Evolutionary conservation across 768 basidiomycete genomes (phyloP).

Genomic region (Tylopilus felleus): DNA sequence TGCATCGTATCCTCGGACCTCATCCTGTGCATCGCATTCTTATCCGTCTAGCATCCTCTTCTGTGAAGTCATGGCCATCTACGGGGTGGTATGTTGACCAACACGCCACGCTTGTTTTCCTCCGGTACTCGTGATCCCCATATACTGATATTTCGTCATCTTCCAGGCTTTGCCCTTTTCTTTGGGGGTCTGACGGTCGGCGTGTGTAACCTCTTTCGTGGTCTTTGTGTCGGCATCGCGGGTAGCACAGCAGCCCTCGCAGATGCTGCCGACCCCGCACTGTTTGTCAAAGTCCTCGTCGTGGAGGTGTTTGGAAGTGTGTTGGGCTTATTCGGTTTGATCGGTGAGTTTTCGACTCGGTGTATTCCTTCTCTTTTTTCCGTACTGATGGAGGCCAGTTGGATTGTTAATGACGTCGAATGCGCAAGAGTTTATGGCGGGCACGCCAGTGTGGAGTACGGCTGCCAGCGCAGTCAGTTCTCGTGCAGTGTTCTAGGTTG

Average conservation of each 20-base stretch:
- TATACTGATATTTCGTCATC: neutral
- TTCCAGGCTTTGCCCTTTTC: slow-evolving; percentile 83
- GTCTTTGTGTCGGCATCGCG: slow-evolving; percentile 89
- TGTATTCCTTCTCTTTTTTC: neutral
- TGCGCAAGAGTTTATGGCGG: slow-evolving; percentile 55
- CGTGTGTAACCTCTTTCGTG: slow-evolving; percentile 90
- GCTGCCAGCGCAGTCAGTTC: slow-evolving; percentile 30
- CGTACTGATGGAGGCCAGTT: slow-evolving; percentile 41
- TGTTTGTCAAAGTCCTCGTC: slow-evolving; percentile 96
- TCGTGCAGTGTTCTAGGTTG: slow-evolving; percentile 31
- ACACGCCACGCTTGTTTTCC: neutral
- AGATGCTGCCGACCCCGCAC: slow-evolving; percentile 89
- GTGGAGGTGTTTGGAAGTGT: slow-evolving; percentile 95
- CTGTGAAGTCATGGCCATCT: slow-evolving; percentile 99
- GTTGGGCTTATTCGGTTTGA: slow-evolving; percentile 88
- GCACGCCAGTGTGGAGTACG: slow-evolving; percentile 29
- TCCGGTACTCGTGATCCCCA: neutral
- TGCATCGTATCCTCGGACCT: neutral
- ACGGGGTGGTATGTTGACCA: slow-evolving; percentile 72
- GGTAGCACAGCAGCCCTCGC: slow-evolving; percentile 94
- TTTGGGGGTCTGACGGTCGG: slow-evolving; percentile 97
- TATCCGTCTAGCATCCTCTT: slow-evolving; percentile 78
- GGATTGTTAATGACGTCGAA: slow-evolving; percentile 75
- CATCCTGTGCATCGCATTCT: neutral
- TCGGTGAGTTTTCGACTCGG: slow-evolving; percentile 48